Conservation (phyloP, 352 stramenopile species). For the Globisporangium mamillatum region DNA sequence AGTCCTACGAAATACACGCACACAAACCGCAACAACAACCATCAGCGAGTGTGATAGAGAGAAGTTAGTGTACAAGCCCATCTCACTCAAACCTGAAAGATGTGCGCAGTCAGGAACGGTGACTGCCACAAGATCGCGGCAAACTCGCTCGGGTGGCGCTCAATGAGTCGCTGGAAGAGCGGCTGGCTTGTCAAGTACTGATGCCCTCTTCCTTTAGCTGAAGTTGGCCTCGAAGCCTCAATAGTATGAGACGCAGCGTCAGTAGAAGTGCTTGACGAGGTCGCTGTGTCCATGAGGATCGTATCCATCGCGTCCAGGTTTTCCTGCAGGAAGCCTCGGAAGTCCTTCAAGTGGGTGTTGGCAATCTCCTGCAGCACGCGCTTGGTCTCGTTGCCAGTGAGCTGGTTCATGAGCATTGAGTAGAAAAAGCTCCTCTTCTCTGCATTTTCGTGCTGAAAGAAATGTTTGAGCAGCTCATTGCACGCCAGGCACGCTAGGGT, state of each 20-base stretch:
- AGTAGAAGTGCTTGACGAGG: neutral
- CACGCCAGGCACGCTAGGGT: slow-evolving; percentile 27
- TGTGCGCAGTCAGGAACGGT: slow-evolving; percentile 57
- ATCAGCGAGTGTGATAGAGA: neutral
- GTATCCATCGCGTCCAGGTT: slow-evolving; percentile 50
- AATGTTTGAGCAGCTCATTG: slow-evolving; percentile 34
- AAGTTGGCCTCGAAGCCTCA: neutral
- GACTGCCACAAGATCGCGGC: slow-evolving; percentile 53
- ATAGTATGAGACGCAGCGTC: neutral
- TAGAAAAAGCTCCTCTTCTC: slow-evolving; percentile 34
- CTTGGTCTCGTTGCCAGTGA: slow-evolving; percentile 18
- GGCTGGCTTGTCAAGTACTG: slow-evolving; percentile 10
- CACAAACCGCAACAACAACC: neutral
- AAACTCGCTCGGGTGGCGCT: slow-evolving; percentile 53
- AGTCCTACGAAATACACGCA: slow-evolving; percentile 27
- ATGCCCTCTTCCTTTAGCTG: neutral
- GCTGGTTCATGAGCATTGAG: slow-evolving; percentile 32
- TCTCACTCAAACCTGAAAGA: slow-evolving; percentile 52
- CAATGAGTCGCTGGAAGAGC: slow-evolving; percentile 62
- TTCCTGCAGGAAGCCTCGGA: slow-evolving; percentile 45
- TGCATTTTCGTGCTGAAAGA: slow-evolving; percentile 22
- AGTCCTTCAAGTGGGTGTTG: slow-evolving; percentile 24
- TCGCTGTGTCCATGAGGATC: slow-evolving; percentile 29
- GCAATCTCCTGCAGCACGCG: slow-evolving; percentile 34
- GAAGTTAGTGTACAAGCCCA: neutral